These are phyloP conservation scores for Xylaria sp. DNA, from an alignment of 2,329 filamentous ascomycete species.

Conservation along the genomic window DNA sequence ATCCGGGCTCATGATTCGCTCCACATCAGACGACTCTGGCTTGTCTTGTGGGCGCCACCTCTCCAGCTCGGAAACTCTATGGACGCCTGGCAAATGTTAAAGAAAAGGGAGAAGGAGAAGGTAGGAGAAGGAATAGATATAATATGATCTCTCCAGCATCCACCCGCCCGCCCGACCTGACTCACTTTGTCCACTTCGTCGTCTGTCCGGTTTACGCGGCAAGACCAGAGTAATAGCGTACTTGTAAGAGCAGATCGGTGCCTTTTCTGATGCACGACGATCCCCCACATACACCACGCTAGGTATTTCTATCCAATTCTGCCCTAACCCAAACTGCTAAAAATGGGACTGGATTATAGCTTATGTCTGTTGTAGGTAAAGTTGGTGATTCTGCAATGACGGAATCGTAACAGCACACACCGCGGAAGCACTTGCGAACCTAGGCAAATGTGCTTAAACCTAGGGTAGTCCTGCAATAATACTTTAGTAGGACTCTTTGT, in stretches of 20 bases:
- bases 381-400: constrained; percentile 18
- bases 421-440: background rate
- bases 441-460: background rate
- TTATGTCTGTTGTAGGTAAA: background rate
- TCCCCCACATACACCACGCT: constrained; percentile 21
- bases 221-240: background rate
- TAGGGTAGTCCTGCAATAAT: background rate
- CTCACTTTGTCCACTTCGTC: background rate
- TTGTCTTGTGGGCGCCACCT: constrained; percentile 33
- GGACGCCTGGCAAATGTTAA: background rate
- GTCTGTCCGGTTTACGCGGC: constrained; percentile 18
- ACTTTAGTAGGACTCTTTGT: background rate
- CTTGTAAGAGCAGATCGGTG: constrained; percentile 15
- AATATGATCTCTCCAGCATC: constrained; percentile 20
- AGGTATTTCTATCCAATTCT: constrained; percentile 8
- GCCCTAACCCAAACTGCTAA: constrained; percentile 22
- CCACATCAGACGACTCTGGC: constrained; percentile 29
- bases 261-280: constrained; percentile 15
- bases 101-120: constrained; percentile 5
- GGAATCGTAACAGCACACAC: constrained; percentile 11
- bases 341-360: constrained; percentile 12
- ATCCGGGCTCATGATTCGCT: constrained; percentile 45
- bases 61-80: background rate
- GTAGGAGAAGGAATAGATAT: background rate
- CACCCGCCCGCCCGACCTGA: background rate